A percentile compares a stretch with the other conserved stretches of the same genome.
Conservation (phyloP, 352 stramenopile species). For the Globisporangium rhizosaccharum region DNA sequence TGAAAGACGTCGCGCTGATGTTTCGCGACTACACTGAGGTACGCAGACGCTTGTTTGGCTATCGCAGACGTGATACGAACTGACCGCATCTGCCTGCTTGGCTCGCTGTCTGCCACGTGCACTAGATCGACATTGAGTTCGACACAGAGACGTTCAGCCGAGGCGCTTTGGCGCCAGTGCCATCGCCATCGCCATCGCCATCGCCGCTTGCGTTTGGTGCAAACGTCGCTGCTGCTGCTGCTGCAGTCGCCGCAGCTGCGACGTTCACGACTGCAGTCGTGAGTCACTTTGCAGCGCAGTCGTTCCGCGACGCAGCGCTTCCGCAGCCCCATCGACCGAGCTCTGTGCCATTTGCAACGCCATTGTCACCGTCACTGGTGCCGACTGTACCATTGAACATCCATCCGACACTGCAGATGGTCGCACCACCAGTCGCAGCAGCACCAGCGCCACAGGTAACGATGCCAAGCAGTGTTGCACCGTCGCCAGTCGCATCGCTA, state of each 20-base stretch:
- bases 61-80: too few species aligned
- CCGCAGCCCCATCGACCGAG: too few species aligned
- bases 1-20: conserved; percentile 34
- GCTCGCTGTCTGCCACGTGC: background rate
- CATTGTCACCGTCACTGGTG: background rate
- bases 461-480: too few species aligned
- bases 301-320: background rate
- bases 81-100: background rate
- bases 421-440: background rate
- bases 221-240: too few species aligned
- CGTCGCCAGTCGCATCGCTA: too few species aligned
- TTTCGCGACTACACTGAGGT: conserved; percentile 41
- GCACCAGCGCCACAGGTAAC: background rate
- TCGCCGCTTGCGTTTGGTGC: too few species aligned
- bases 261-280: background rate
- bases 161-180: background rate
- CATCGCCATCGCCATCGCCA: too few species aligned
- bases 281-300: background rate
- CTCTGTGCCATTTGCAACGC: background rate
- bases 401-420: background rate
- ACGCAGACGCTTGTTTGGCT: background rate
- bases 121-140: conserved; percentile 11
- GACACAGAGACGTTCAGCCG: conserved; percentile 1
- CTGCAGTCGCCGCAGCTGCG: background rate
- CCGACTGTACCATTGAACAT: background rate